Evolutionary conservation across 2,329 filamentous ascomycete species (phyloP), one percentile per base, ranked within the genome.

Genomic region (Trichophyton schoenleinii): DNA sequence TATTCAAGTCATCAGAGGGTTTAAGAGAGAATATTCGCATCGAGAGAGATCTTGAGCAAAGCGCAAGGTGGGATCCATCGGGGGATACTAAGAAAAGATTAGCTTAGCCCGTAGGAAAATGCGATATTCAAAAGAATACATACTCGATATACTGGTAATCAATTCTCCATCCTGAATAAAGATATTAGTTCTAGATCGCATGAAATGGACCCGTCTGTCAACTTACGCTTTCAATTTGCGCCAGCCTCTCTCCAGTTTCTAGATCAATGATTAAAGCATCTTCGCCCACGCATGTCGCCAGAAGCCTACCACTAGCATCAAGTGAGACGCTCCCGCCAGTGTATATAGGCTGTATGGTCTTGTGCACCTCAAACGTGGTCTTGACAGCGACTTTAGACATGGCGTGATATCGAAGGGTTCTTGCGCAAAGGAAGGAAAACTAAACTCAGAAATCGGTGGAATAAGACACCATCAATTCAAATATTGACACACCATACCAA

Each of bases 11-110:
- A 60, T 78, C 77, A 20, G 83, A 83, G 28, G 80, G 77, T 59
- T 81, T 80, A 28, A 99, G 79, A 18, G 87, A 77, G 75, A 89
- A 97, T 66, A 97, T 91, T 70, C 89, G 87, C 91, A 97, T 95
- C 5, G 91, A 91, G 60, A 96, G 80, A n/a, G 92, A 97, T 67
- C 92, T 86, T 18, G 94, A 99, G 77, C 91, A 97, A 67, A 95
- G 78, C 66, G 96, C 85, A 61, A 97, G 82, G 73, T 96, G 90
- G 28, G 89, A 91, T 7, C 86, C 90, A 64, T 88, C 89, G 0
- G 91, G 91, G 0, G 92, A 95, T 67, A 99, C 87, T 90, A 65
- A 13, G 65, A 60, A 31, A 59, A 49, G 57, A 46, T 65, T 8
- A 66, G 65, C 57, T 49, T 58, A 42, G 53, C 25, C 31, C 41